These are phyloP conservation scores for Kockiozyma suomiensis DNA, from an alignment of 805 yeast species.

Conservation along the genomic window DNA sequence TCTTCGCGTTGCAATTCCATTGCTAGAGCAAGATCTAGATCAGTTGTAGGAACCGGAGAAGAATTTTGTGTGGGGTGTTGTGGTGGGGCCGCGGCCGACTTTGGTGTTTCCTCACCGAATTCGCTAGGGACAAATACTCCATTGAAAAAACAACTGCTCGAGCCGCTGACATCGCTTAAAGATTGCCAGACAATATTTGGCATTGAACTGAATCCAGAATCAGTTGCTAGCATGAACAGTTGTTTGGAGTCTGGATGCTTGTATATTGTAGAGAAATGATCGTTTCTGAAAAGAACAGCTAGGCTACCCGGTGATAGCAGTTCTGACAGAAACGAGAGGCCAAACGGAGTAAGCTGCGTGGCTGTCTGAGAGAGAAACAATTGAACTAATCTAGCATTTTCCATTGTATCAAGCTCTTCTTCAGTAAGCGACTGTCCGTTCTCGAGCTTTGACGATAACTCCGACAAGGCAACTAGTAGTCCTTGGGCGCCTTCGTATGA, in stretches of 20 bases:
- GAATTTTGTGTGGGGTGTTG: neutral
- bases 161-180: conserved; percentile 65
- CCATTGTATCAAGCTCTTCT: conserved; percentile 23
- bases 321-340: conserved; percentile 54
- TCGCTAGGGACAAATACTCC: conserved; percentile 60
- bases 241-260: conserved; percentile 44
- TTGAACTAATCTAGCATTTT: conserved; percentile 39
- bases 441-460: conserved; percentile 35
- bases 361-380: conserved; percentile 62
- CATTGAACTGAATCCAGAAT: conserved; percentile 58
- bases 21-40: conserved; percentile 41
- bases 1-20: conserved; percentile 40
- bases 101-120: conserved; percentile 13
- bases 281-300: conserved; percentile 81
- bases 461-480: conserved; percentile 53
- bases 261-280: conserved; percentile 77
- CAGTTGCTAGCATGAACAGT: conserved; percentile 72
- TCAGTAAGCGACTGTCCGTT: conserved; percentile 12
- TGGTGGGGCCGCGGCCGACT: neutral
- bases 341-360: conserved; percentile 75
- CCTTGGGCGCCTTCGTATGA: conserved; percentile 66
- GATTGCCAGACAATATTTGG: conserved; percentile 80
- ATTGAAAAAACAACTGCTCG: conserved; percentile 66
- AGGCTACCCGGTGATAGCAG: conserved; percentile 56
- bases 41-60: conserved; percentile 5